Base-by-base conservation (phyloP, 805 yeast species). In the Candida verbasci region DNA sequence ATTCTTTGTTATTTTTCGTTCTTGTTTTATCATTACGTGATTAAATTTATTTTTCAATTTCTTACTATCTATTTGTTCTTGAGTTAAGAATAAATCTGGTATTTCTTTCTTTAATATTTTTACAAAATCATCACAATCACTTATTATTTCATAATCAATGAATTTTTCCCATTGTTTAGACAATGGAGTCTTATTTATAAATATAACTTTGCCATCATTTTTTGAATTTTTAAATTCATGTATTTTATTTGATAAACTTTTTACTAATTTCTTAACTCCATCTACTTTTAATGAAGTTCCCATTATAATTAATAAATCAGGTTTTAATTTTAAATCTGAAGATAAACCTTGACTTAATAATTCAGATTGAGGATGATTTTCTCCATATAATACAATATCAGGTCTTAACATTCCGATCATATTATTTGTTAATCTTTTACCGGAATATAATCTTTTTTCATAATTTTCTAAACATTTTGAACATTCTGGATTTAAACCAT, bases 261-360 rank as follows among this genome's bases (percentile, higher is more conserved):
- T 74, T 2, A 89, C 96, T 15, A 91, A 65, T 45, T 75, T 77
- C 52, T 80, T 83, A 31, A 93, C 89, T 1, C 98, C 98, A 46
- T 82, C 85, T 9, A 91, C 97, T 60, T 80, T 85, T 27, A 93
- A 66, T 4, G 96, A 86, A 0, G 98, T 93, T 0, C 98, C 98
- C 74, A 86, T 80, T 9, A 91, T 83, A n/a, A 91, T 60, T 32
- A 93, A 68, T 42, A 86, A 55, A 52, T 88, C 95, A 0, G 97
- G 95, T 41, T 65, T 70, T 29, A 74, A 64, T 41, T 65, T 69
- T 40, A 86, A 52, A 60, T 91, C 97, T 15, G 72, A 66, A 34
- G 66, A 71, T 26, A 86, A 60, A 6, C 88, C 87, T 31, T 70
- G 71, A 2, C 94, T 83, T 28, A 91, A 78, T n/a, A 69, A 61